A percentile compares a stretch with the other conserved stretches of the same genome.
These are phyloP conservation scores for Zasmidium citrigriseum DNA, from an alignment of 2,329 filamentous ascomycete genomes.

Conservation along the genomic window DNA sequence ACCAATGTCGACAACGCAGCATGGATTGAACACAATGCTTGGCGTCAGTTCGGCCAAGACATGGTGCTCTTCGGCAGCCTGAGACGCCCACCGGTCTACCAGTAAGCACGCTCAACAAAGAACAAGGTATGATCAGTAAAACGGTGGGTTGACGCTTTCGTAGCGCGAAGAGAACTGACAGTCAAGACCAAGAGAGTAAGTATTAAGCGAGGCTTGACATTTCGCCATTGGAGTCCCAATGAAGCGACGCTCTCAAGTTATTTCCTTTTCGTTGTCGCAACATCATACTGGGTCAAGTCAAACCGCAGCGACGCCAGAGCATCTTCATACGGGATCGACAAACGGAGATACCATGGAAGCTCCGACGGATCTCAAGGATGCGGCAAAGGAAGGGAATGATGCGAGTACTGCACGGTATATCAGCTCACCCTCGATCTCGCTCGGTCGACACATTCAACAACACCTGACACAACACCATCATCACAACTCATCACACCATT, in stretches of 20 bases:
- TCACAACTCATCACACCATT: neutral
- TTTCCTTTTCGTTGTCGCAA: neutral
- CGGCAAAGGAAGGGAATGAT: neutral
- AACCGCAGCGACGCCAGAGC: neutral
- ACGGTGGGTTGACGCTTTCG: neutral
- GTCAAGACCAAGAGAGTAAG: neutral
- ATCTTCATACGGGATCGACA: no score
- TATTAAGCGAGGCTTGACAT: neutral
- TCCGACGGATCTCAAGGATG: neutral
- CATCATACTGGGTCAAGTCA: neutral
- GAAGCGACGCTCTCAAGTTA: neutral
- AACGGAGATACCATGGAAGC: neutral
- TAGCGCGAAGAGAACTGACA: neutral
- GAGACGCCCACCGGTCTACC: neutral
- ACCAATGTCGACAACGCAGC: constrained; percentile 61
- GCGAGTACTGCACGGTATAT: no score
- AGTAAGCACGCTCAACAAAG: neutral
- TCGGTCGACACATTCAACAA: no score
- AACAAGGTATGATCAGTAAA: neutral
- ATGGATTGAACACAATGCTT: constrained; percentile 66
- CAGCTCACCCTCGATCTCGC: no score
- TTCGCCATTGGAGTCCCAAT: neutral
- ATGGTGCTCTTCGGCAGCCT: constrained; percentile 73
- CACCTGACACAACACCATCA: neutral
- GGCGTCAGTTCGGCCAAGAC: constrained; percentile 79